Evolutionary conservation across 768 basidiomycete species (phyloP), one percentile per base, ranked within the genome.

Genomic region (Thelephora ganbajun): DNA sequence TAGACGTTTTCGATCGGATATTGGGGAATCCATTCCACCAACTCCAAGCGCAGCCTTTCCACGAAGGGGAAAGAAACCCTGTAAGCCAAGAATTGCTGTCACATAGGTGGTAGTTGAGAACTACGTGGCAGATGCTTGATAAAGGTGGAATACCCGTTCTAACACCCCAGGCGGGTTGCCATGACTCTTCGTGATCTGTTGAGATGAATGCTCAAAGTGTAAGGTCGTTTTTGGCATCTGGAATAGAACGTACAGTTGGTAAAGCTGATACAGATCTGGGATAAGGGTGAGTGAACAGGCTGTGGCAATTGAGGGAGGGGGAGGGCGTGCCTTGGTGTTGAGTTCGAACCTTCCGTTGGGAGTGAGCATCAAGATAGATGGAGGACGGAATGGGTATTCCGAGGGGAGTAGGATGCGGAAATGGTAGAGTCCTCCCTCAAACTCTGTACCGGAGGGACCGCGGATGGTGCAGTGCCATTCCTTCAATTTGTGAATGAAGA

Each of bases 101-200:
- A 30, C 23, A 43, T 13, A 30, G 34, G 39, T 23, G 47, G 45
- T 9, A 47, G 48, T 36, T 43, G 54, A 20, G 26, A 18, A 35
- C 42, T 16, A 47, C 44, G 46, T 47, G 43, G 22, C 54, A 18
- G 14, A 23, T 55, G 39, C 20, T 55, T 45, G 35, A 48, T 11
- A 36, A 33, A 39, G n/a, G 11, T 23, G 7, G 14, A 2, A 51
- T 50, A 85, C 86, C 92, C 48, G 93, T 98, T 52, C 94, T 77
- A 16, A 98, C 87, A 48, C 94, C 94, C 94, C 94, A 98, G 20
- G 91, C 90, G 34, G 94, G 94, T 63, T 97, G 92, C 94, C 94
- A 98, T 30, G 88, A 71, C 55, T 97, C 94, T 63, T 92, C 89
- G 54, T 97, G 92, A 69, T 94, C 85, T 89, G 56, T 36, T 50